phyloP scores from a whole-genome alignment of 495 filamentous ascomycete genomes.

The Parachaetomium inaequale region DNA sequence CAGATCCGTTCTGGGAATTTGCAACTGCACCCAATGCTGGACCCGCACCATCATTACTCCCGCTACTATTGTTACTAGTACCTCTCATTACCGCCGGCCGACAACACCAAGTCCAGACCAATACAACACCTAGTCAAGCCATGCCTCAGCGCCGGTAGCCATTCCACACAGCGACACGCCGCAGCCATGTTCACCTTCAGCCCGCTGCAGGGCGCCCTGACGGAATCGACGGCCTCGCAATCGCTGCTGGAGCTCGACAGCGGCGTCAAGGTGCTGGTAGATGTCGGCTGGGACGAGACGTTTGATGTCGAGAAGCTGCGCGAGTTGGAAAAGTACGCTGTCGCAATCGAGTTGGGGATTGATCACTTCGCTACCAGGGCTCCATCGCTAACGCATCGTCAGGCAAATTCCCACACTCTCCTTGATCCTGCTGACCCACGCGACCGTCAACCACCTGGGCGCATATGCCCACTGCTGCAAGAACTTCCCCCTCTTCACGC shows the following conservation, averaged over 20 bases:
- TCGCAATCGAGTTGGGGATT: background rate
- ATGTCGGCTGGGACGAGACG: conserved; percentile 91
- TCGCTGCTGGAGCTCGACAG: conserved; percentile 95
- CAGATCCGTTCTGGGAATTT: background rate
- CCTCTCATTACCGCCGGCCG: background rate
- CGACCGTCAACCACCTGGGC: conserved; percentile 83
- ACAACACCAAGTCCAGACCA: background rate
- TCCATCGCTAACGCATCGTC: conserved; percentile 15
- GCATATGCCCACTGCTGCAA: conserved; percentile 98
- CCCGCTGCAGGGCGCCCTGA: conserved; percentile 85
- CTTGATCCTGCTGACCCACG: conserved; percentile 90
- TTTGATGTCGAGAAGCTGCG: conserved; percentile 78
- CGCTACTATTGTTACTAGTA: background rate
- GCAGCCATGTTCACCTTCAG: conserved; percentile 88
- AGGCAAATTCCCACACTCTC: conserved; percentile 89
- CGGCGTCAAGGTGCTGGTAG: conserved; percentile 89
- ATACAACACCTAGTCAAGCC: background rate
- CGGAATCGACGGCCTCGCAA: conserved; percentile 79
- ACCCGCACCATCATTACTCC: background rate
- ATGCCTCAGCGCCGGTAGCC: conserved; percentile 16
- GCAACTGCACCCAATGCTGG: background rate
- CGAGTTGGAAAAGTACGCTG: conserved; percentile 75
- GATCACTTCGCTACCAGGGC: background rate
- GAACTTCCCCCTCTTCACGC: conserved; percentile 83
- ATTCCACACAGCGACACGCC: background rate